Conservation (phyloP, 108 stramenopile species). For the Aurantiochytrium sp. region DNA sequence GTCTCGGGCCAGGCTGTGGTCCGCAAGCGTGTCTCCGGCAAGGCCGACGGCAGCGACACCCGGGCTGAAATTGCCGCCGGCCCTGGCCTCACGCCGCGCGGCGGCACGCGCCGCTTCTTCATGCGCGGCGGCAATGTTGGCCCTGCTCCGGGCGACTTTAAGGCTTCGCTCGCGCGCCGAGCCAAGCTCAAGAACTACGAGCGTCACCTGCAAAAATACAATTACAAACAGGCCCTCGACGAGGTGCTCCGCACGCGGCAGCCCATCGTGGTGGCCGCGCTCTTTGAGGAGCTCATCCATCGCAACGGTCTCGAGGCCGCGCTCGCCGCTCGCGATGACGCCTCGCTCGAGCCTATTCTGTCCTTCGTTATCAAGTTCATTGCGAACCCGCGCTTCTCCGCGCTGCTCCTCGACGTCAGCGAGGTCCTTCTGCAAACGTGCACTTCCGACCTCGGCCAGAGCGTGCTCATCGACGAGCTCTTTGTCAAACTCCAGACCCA, state of each 20-base stretch:
- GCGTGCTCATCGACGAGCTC: constrained; percentile 22
- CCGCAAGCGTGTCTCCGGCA: neutral
- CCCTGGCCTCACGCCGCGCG: neutral
- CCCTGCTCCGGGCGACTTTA: neutral
- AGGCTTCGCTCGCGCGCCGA: neutral
- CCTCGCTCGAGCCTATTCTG: constrained; percentile 39
- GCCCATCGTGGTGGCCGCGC: constrained; percentile 23
- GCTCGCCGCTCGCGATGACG: constrained; percentile 37
- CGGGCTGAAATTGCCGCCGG: neutral
- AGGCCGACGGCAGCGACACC: neutral
- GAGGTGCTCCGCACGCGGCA: constrained; percentile 32
- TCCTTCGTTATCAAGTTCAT: constrained; percentile 37
- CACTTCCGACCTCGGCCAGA: constrained; percentile 26
- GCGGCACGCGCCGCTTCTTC: constrained; percentile 33
- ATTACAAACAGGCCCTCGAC: constrained; percentile 43
- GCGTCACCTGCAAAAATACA: constrained; percentile 25
- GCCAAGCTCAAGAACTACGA: constrained; percentile 37
- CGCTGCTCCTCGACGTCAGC: constrained; percentile 23
- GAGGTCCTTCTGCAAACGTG: constrained; percentile 30
- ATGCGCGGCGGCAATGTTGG: neutral
- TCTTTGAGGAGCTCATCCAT: constrained; percentile 41
- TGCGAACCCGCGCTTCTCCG: constrained; percentile 37
- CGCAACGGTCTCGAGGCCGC: constrained; percentile 37
- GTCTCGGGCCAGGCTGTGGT: neutral
- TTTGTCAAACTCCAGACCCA: constrained; percentile 17